Evolutionary conservation across 257 asterid genomes (phyloP).

Genomic region (Solanum clarkiae): DNA sequence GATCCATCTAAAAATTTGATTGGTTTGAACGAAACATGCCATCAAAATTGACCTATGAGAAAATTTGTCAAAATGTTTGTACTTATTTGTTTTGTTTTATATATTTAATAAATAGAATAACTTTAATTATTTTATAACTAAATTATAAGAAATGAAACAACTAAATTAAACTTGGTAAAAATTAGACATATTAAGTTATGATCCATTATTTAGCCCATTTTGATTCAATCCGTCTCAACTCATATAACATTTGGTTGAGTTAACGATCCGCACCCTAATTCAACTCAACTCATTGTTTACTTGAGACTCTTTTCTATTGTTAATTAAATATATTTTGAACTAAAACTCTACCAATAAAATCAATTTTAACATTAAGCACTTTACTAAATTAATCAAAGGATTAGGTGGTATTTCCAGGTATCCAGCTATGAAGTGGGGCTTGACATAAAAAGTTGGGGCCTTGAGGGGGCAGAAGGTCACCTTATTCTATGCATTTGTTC

Average conservation of each 20-base stretch:
- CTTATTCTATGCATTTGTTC: background rate
- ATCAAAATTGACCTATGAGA: too few species aligned
- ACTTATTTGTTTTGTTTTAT: background rate
- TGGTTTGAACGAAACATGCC: background rate
- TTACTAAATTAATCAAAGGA: background rate
- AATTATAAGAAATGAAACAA: background rate
- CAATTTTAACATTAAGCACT: background rate
- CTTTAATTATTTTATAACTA: background rate
- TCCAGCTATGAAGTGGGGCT: background rate
- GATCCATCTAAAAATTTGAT: background rate
- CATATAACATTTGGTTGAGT: background rate
- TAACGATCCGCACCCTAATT: background rate
- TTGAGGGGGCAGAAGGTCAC: background rate
- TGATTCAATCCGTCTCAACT: background rate
- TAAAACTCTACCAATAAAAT: background rate
- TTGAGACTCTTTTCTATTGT: background rate
- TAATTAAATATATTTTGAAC: too few species aligned
- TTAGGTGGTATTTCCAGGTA: background rate
- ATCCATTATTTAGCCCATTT: background rate
- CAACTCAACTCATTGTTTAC: background rate
- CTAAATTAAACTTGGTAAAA: background rate
- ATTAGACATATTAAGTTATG: background rate
- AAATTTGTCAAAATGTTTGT: background rate
- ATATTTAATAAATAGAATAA: background rate
- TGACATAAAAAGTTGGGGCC: background rate